Percentiles rank a stretch among this genome's conserved stretches.
phyloP scores from a whole-genome alignment of 352 stramenopile species.

The Phytophthora litchii region DNA sequence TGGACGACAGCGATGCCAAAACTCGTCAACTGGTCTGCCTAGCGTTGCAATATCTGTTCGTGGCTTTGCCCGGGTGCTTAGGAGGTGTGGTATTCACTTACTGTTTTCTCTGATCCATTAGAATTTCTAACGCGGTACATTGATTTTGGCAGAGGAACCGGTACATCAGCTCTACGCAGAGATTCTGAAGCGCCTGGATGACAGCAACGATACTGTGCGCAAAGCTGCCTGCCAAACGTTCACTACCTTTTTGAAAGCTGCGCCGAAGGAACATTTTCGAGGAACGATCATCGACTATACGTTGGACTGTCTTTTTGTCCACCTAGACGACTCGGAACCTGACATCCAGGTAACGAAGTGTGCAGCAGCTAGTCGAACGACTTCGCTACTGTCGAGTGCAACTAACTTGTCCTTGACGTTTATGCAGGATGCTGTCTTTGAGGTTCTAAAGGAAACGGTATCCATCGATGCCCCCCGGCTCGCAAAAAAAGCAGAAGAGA shows the following conservation, averaged over 20 bases:
- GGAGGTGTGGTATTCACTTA: slow-evolving; percentile 45
- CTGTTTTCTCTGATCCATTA: not conserved
- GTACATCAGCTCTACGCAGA: slow-evolving; percentile 92
- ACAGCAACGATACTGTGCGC: slow-evolving; percentile 91
- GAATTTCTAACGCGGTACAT: slow-evolving; percentile 7
- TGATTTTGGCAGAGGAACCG: slow-evolving; percentile 73
- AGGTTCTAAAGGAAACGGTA: slow-evolving; percentile 72
- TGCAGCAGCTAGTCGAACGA: slow-evolving; percentile 1
- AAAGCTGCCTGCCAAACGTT: slow-evolving; percentile 89
- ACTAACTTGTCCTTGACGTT: slow-evolving; percentile 10
- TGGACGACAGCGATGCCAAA: slow-evolving; percentile 90
- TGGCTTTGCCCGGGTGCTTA: slow-evolving; percentile 77
- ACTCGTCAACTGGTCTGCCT: slow-evolving; percentile 89
- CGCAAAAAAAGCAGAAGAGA: slow-evolving; percentile 78
- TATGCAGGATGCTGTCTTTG: slow-evolving; percentile 64
- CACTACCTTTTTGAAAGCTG: slow-evolving; percentile 83
- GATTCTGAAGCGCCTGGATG: slow-evolving; percentile 92
- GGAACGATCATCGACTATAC: slow-evolving; percentile 92
- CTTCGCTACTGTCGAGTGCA: slow-evolving; percentile 1
- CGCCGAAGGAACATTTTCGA: slow-evolving; percentile 83
- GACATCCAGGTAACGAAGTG: slow-evolving; percentile 73
- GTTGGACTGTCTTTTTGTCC: slow-evolving; percentile 91
- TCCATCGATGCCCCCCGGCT: slow-evolving; percentile 61
- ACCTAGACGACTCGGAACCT: slow-evolving; percentile 89
- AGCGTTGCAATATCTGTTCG: slow-evolving; percentile 88